Evolutionary conservation across 257 asterid genomes (phyloP).

Genomic region (Oldenlandia corymbosa): DNA sequence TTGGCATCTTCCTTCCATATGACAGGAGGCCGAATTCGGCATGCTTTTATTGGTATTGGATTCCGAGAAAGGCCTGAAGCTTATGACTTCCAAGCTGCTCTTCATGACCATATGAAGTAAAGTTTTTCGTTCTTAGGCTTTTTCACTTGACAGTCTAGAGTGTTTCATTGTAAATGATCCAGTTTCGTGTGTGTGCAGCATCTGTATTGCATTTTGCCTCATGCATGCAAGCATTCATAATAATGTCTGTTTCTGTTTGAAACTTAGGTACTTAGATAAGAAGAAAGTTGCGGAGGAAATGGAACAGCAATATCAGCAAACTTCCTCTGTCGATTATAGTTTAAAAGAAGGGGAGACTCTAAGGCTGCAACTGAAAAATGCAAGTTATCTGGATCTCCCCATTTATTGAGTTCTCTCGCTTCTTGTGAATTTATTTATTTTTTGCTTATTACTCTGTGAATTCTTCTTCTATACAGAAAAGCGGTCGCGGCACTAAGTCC

Average conservation of each 20-base stretch:
- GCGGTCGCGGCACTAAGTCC: constrained; percentile 50
- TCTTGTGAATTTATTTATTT: not conserved
- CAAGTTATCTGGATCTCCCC: constrained; percentile 21
- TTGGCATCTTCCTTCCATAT: not conserved
- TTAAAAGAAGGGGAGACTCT: constrained; percentile 93
- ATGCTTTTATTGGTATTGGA: constrained; percentile 97
- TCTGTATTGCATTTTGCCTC: not conserved
- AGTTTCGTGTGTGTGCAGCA: not conserved
- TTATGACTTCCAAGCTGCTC: constrained; percentile 97
- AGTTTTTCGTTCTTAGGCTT: constrained; percentile 15
- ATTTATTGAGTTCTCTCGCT: not conserved
- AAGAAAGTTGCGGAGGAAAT: constrained; percentile 96
- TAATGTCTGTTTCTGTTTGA: constrained; percentile 16
- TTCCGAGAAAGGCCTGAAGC: constrained; percentile 98
- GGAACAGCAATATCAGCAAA: constrained; percentile 85
- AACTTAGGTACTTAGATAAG: constrained; percentile 94
- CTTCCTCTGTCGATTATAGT: constrained; percentile 83
- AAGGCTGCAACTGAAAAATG: constrained; percentile 80
- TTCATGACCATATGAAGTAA: constrained; percentile 98
- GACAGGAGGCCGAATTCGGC: constrained; percentile 88
- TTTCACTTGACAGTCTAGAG: not conserved
- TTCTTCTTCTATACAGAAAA: constrained; percentile 35
- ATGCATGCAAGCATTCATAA: not conserved
- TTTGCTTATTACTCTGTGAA: constrained; percentile 1
- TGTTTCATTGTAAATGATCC: not conserved